Evolutionary conservation across 176 grass and related monocot genomes (phyloP).

Genomic region (Tuctoria greenei): DNA sequence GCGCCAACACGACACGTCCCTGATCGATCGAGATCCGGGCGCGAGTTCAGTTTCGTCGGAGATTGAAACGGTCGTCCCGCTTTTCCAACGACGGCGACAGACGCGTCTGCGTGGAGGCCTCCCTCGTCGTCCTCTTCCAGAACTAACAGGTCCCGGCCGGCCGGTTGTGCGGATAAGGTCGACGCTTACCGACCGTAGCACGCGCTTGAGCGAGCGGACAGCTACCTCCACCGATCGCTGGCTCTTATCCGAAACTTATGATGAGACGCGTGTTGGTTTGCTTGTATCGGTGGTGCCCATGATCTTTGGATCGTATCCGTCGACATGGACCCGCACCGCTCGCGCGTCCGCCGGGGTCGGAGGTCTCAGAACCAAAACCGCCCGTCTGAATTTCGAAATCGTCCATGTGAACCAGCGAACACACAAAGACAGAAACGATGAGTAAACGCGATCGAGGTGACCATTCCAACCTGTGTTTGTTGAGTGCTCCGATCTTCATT

Average conservation of each 20-base stretch:
- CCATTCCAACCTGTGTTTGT: not conserved
- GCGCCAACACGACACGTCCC: not conserved
- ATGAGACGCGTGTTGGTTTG: not conserved
- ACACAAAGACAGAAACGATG: too few species aligned
- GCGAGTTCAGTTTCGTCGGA: not conserved
- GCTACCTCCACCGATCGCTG: not conserved
- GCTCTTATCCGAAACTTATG: conserved; percentile 43
- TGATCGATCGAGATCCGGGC: not conserved
- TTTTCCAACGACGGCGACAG: conserved; percentile 31
- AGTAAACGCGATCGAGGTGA: too few species aligned
- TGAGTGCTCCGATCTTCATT: not conserved
- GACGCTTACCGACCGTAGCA: conserved; percentile 12
- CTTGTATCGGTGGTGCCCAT: not conserved
- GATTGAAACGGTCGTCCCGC: not conserved
- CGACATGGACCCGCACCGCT: conserved; percentile 2
- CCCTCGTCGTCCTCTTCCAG: not conserved
- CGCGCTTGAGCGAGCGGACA: conserved; percentile 34
- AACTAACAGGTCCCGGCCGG: conserved; percentile 21
- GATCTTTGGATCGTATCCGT: not conserved
- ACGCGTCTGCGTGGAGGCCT: conserved; percentile 16
- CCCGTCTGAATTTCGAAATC: too few species aligned
- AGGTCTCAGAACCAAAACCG: too few species aligned
- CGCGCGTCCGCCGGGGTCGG: not conserved
- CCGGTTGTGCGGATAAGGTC: conserved; percentile 25
- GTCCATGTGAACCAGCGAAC: too few species aligned